phyloP scores from a whole-genome alignment of 2,329 filamentous ascomycete genomes.

The Dactylellina parvicollis region DNA sequence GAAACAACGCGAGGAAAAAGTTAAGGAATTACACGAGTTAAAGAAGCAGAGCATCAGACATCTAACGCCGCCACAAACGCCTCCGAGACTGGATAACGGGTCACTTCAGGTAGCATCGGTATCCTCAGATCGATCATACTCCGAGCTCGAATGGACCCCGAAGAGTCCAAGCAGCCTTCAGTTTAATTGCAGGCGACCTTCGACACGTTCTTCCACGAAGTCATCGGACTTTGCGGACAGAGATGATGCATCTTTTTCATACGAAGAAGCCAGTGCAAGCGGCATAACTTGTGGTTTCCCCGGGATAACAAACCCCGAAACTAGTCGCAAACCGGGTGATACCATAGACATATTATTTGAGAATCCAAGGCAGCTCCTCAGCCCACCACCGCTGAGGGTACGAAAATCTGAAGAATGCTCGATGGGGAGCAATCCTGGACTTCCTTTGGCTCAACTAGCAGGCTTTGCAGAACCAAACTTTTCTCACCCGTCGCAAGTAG shows the following conservation, averaged over 20 bases:
- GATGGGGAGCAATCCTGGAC: neutral
- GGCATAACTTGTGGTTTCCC: constrained; percentile 1
- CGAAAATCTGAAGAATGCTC: constrained; percentile 14
- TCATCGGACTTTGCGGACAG: constrained; percentile 3
- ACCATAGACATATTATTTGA: constrained; percentile 24
- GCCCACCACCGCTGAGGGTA: neutral
- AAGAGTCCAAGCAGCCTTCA: constrained; percentile 12
- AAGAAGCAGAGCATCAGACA: constrained; percentile 45
- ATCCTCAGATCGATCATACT: neutral
- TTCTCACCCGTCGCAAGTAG: constrained; percentile 21
- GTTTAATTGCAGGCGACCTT: neutral
- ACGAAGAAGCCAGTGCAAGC: constrained; percentile 10
- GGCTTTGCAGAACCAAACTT: constrained; percentile 43
- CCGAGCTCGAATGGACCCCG: constrained; percentile 12
- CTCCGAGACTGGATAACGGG: constrained; percentile 1
- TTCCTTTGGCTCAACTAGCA: constrained; percentile 36
- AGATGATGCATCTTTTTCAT: constrained; percentile 7
- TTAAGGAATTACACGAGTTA: constrained; percentile 26
- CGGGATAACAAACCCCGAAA: constrained; percentile 8
- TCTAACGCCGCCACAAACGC: constrained; percentile 45
- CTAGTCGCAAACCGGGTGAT: neutral
- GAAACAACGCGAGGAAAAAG: constrained; percentile 36
- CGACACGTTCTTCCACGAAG: constrained; percentile 9
- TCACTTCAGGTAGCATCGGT: neutral
- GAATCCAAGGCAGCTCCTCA: constrained; percentile 35